Conservation (phyloP, 495 filamentous ascomycete species). For the Niebla homalea region DNA sequence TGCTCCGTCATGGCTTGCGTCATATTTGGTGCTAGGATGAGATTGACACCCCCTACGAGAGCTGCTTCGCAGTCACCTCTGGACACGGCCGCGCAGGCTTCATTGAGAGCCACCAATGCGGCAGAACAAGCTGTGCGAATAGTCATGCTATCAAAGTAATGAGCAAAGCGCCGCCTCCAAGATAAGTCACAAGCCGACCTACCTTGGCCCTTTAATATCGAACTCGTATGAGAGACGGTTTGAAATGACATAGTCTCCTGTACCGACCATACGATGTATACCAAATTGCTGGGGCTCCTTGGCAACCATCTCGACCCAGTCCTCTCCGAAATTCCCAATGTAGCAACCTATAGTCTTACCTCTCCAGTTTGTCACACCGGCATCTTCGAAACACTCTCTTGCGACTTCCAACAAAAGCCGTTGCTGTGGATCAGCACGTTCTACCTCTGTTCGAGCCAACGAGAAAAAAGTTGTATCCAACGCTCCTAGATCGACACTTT, state of each 20-base stretch:
- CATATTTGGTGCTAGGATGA: conserved; percentile 26
- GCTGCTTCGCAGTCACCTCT: conserved; percentile 29
- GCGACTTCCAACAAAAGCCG: conserved; percentile 20
- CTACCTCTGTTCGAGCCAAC: conserved; percentile 31
- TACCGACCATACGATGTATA: conserved; percentile 8
- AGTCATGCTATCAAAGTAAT: background rate
- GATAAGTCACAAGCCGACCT: too few species aligned
- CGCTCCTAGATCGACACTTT: conserved; percentile 17
- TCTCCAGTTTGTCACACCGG: conserved; percentile 32
- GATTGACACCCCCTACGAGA: conserved; percentile 28
- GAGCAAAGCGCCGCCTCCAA: conserved; percentile 10
- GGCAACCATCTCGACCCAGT: conserved; percentile 16
- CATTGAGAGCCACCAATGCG: conserved; percentile 22
- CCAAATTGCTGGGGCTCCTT: conserved; percentile 16
- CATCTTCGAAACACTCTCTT: conserved; percentile 19
- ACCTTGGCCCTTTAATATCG: conserved; percentile 22
- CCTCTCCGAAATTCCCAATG: conserved; percentile 32
- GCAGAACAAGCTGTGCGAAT: conserved; percentile 30
- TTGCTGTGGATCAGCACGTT: conserved; percentile 26
- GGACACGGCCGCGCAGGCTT: conserved; percentile 24
- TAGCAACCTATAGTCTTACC: conserved; percentile 34
- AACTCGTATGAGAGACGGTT: conserved; percentile 25
- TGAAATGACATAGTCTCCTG: conserved; percentile 22
- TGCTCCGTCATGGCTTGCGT: conserved; percentile 19
- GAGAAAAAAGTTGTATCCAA: conserved; percentile 30